These are phyloP conservation scores for Centella asiatica DNA, from an alignment of 129 eudicot genomes.

Conservation along the genomic window DNA sequence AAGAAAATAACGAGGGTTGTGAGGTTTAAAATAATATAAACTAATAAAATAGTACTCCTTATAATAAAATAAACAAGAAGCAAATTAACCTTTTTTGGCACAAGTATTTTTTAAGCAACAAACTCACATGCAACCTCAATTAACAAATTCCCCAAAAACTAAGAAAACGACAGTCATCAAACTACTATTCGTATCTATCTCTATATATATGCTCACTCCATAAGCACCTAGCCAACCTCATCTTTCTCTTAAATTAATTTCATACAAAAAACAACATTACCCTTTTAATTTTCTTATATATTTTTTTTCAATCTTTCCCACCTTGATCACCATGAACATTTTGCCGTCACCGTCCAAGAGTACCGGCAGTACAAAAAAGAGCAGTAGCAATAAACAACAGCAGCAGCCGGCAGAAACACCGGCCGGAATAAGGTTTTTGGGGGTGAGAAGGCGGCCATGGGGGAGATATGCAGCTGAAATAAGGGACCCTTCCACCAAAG, in stretches of 20 bases:
- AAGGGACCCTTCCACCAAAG: constrained; percentile 52
- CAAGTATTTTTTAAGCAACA: background rate
- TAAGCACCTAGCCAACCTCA: constrained; percentile 7
- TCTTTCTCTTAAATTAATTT: background rate
- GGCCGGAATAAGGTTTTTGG: constrained; percentile 32
- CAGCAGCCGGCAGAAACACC: constrained; percentile 2
- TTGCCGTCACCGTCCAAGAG: constrained; percentile 20
- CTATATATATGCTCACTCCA: background rate
- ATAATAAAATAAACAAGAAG: too few relatives aligned
- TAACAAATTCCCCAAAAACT: background rate
- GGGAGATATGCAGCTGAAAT: constrained; percentile 59
- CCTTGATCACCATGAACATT: constrained; percentile 10
- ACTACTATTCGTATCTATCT: too few relatives aligned
- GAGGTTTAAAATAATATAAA: too few relatives aligned
- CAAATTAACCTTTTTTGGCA: background rate
- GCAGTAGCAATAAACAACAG: background rate
- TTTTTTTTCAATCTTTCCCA: constrained; percentile 1
- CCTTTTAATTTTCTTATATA: too few relatives aligned
- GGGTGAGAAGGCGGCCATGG: constrained; percentile 55
- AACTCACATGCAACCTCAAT: background rate
- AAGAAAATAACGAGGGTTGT: too few relatives aligned
- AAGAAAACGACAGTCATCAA: background rate
- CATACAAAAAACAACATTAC: background rate
- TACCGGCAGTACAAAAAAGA: background rate
- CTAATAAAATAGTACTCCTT: too few relatives aligned